phyloP scores from a whole-genome alignment of 495 filamentous ascomycete species.

The Umbilicaria muhlenbergii region DNA sequence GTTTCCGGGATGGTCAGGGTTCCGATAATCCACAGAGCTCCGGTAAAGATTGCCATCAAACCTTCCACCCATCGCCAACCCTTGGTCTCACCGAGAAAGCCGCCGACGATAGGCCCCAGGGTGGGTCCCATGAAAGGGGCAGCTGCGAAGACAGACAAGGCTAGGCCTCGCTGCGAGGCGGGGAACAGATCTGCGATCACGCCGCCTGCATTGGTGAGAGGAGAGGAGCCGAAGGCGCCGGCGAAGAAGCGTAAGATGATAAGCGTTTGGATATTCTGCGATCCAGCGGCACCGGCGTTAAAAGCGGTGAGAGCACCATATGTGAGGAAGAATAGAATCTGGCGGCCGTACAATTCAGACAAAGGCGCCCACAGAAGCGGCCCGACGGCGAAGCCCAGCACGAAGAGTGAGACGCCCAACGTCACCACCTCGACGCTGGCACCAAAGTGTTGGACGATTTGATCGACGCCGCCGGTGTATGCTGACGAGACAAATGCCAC shows the following conservation, averaged over 20 bases:
- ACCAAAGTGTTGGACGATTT: slow-evolving; percentile 43
- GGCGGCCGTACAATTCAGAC: slow-evolving; percentile 58
- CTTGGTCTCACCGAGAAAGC: slow-evolving; percentile 39
- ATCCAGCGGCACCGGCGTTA: slow-evolving; percentile 45
- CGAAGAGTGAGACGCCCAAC: slow-evolving; percentile 58
- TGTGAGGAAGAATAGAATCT: slow-evolving; percentile 49
- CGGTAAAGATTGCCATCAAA: slow-evolving; percentile 32
- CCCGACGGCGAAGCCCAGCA: slow-evolving; percentile 56
- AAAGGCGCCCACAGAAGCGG: slow-evolving; percentile 49
- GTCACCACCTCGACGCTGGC: slow-evolving; percentile 44
- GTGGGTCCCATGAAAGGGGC: slow-evolving; percentile 59
- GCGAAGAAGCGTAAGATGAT: slow-evolving; percentile 66
- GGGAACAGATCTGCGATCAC: slow-evolving; percentile 64
- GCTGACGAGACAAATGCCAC: slow-evolving; percentile 67
- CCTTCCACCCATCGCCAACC: slow-evolving; percentile 61
- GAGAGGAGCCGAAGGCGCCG: slow-evolving; percentile 61
- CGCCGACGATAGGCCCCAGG: slow-evolving; percentile 43
- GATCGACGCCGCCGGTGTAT: slow-evolving; percentile 52
- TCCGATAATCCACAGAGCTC: slow-evolving; percentile 39
- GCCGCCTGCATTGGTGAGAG: slow-evolving; percentile 57
- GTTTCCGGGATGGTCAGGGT: slow-evolving; percentile 42
- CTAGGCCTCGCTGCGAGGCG: slow-evolving; percentile 45
- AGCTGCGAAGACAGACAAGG: slow-evolving; percentile 45
- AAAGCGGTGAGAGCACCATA: slow-evolving; percentile 51
- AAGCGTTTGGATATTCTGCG: slow-evolving; percentile 47